Percentiles rank a stretch among this genome's conserved stretches.
These are phyloP conservation scores for Sarocladium oryzae DNA, from an alignment of 2,329 filamentous ascomycete genomes.

Conservation along the genomic window DNA sequence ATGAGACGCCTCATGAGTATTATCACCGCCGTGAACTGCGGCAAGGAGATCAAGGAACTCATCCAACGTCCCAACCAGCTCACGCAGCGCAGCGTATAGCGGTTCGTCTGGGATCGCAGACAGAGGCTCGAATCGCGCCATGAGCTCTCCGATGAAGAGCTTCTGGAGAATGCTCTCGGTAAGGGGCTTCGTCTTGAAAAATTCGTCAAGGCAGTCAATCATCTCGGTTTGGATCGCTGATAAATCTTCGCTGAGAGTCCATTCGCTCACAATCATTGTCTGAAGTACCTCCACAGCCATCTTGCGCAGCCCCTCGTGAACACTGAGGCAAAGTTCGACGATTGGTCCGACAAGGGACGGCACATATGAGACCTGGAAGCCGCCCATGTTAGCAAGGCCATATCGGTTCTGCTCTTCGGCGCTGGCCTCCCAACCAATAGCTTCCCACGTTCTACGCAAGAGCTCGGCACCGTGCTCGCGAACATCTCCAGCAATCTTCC, in stretches of 20 bases:
- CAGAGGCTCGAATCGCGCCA: conserved; percentile 71
- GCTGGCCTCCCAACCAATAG: conserved; percentile 91
- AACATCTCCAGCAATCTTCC: conserved; percentile 98
- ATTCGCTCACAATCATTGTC: conserved; percentile 98
- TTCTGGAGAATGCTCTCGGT: conserved; percentile 89
- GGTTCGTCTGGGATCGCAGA: conserved; percentile 61
- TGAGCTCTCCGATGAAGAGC: conserved; percentile 79
- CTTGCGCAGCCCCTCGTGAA: conserved; percentile 81
- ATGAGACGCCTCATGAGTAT: conserved; percentile 66
- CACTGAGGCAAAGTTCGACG: conserved; percentile 88
- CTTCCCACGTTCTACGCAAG: conserved; percentile 81
- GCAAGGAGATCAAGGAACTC: conserved; percentile 87
- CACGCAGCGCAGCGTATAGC: conserved; percentile 68
- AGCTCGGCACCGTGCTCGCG: conserved; percentile 85
- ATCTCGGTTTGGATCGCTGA: conserved; percentile 91
- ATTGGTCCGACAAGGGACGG: conserved; percentile 86
- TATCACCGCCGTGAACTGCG: conserved; percentile 75
- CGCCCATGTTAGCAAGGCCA: conserved; percentile 77
- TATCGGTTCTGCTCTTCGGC: conserved; percentile 72
- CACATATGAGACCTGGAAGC: conserved; percentile 97
- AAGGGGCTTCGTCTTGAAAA: conserved; percentile 84
- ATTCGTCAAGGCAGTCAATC: conserved; percentile 83
- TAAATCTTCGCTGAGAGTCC: conserved; percentile 89
- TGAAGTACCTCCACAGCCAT: conserved; percentile 92
- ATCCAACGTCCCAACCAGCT: conserved; percentile 77